Percentiles rank a stretch among this genome's conserved stretches.
These are phyloP conservation scores for Saturnispora sanitii DNA, from an alignment of 805 yeast species.

Conservation along the genomic window DNA sequence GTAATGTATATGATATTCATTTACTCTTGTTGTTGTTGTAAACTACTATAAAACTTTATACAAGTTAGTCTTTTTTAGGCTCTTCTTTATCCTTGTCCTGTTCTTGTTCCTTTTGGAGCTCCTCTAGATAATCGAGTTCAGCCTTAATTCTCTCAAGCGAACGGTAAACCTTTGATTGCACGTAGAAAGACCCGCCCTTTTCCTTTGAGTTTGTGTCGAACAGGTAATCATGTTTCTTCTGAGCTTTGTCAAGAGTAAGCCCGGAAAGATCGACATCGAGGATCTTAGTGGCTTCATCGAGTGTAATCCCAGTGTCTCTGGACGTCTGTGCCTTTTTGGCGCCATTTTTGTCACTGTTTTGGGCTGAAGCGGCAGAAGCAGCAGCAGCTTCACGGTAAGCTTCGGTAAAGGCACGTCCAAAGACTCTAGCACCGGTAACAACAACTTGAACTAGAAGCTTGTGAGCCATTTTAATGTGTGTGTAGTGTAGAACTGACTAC, in stretches of 20 bases:
- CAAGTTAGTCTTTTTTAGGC: neutral
- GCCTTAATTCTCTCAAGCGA: constrained; percentile 86
- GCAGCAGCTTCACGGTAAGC: constrained; percentile 96
- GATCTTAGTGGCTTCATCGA: constrained; percentile 88
- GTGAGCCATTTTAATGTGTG: constrained; percentile 69
- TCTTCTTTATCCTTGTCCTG: neutral
- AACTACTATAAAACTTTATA: no score
- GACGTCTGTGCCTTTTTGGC: constrained; percentile 34
- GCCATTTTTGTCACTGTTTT: constrained; percentile 12
- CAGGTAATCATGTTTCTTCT: constrained; percentile 66
- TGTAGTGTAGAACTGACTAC: no score
- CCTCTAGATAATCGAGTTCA: constrained; percentile 57
- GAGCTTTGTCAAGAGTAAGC: constrained; percentile 47
- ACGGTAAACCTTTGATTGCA: constrained; percentile 87
- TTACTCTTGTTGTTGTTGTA: neutral
- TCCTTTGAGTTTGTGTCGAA: constrained; percentile 87
- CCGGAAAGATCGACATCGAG: constrained; percentile 61
- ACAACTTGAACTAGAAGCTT: constrained; percentile 82
- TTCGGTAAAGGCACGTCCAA: constrained; percentile 92
- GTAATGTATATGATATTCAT: no score
- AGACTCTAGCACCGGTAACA: constrained; percentile 90
- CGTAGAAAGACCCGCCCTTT: constrained; percentile 89
- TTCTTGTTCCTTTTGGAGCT: constrained; percentile 25
- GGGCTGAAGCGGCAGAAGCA: constrained; percentile 62
- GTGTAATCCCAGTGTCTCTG: constrained; percentile 66